A percentile compares a stretch with the other conserved stretches of the same genome.
Evolutionary conservation across 108 stramenopile genomes (phyloP).

Genomic region (Nannochloropsis gaditana): DNA sequence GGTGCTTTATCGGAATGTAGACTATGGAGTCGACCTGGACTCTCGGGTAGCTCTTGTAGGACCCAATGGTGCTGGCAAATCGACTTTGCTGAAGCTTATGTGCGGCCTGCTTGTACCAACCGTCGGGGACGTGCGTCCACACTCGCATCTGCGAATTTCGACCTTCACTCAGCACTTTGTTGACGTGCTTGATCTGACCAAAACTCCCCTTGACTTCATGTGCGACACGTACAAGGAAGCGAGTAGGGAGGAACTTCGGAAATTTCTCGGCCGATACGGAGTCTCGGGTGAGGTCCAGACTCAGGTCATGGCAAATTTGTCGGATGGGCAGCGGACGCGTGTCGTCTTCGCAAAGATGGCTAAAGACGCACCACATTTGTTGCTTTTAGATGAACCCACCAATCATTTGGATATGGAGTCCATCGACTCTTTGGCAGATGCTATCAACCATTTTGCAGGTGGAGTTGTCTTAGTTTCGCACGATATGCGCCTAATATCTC

Average conservation of each 20-base stretch:
- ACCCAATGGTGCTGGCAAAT: slow-evolving; percentile 91
- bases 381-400: slow-evolving; percentile 97
- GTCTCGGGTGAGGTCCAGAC: slow-evolving; percentile 71
- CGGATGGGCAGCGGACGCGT: slow-evolving; percentile 91
- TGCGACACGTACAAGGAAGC: slow-evolving; percentile 65
- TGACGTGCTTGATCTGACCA: slow-evolving; percentile 86
- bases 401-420: slow-evolving; percentile 84
- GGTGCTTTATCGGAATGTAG: slow-evolving; percentile 78
- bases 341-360: slow-evolving; percentile 97
- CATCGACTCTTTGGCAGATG: slow-evolving; percentile 90
- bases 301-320: slow-evolving; percentile 60
- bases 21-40: slow-evolving; percentile 96
- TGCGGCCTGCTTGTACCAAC: slow-evolving; percentile 78
- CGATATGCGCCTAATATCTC: slow-evolving; percentile 97
- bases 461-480: slow-evolving; percentile 97
- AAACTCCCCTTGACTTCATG: slow-evolving; percentile 93
- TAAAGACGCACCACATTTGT: slow-evolving; percentile 83
- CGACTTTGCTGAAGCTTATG: slow-evolving; percentile 90
- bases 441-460: slow-evolving; percentile 91
- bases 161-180: slow-evolving; percentile 98
- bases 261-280: slow-evolving; percentile 80
- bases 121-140: slow-evolving; percentile 81
- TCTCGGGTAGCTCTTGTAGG: slow-evolving; percentile 85
- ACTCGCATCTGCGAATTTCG: slow-evolving; percentile 83
- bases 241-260: slow-evolving; percentile 2